phyloP scores from a whole-genome alignment of 768 basidiomycete genomes.

The Trametes villosa region DNA sequence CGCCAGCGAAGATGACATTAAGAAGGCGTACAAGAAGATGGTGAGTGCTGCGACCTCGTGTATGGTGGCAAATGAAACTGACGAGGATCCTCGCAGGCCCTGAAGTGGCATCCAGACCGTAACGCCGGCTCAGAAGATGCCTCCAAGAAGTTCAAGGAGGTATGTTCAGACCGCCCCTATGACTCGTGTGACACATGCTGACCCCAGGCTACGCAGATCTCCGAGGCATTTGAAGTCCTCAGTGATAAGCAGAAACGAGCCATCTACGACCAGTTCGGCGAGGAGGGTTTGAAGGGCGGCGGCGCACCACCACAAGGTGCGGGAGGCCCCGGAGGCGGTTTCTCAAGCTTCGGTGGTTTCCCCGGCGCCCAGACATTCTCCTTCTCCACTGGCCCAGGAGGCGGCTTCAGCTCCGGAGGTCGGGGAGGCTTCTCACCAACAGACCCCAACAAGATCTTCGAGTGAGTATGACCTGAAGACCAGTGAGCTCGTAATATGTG shows the following conservation, averaged over 20 bases:
- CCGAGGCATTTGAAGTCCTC: slow-evolving; percentile 95
- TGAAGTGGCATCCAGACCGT: slow-evolving; percentile 96
- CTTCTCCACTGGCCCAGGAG: slow-evolving; percentile 32
- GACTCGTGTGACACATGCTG: slow-evolving; percentile 4
- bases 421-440: slow-evolving; percentile 68
- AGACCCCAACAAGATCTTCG: slow-evolving; percentile 89
- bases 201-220: slow-evolving; percentile 55
- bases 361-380: slow-evolving; percentile 30
- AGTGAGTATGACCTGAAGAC: slow-evolving; percentile 53
- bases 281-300: slow-evolving; percentile 88
- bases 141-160: slow-evolving; percentile 91
- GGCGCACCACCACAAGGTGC: slow-evolving; percentile 59
- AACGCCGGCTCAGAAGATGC: slow-evolving; percentile 87
- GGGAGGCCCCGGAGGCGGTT: slow-evolving; percentile 48
- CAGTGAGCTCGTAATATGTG: background rate
- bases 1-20: slow-evolving; percentile 86
- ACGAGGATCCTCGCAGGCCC: slow-evolving; percentile 48
- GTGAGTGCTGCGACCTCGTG: slow-evolving; percentile 40
- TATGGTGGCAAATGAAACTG: background rate
- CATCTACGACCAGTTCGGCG: slow-evolving; percentile 92
- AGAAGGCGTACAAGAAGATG: slow-evolving; percentile 96
- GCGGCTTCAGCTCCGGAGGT: slow-evolving; percentile 30
- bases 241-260: slow-evolving; percentile 85
- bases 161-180: slow-evolving; percentile 27
- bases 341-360: slow-evolving; percentile 29